phyloP scores from a whole-genome alignment of 176 grass and related monocot genomes.

The Rhynchospora tenuis region DNA sequence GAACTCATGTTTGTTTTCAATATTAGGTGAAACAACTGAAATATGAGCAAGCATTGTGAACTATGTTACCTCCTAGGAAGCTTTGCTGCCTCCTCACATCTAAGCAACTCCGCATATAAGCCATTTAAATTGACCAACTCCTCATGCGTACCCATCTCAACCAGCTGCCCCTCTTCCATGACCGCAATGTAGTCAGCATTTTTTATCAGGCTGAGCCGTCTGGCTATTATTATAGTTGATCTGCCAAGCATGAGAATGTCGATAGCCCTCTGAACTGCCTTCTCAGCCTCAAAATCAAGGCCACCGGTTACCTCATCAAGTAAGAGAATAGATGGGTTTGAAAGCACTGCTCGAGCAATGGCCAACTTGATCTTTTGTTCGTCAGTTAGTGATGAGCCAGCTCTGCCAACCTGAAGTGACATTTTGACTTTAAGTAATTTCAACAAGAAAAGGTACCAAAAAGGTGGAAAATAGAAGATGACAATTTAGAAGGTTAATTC shows the following conservation, averaged over 20 bases:
- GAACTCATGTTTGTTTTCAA: not conserved
- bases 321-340: conserved; percentile 88
- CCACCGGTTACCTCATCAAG: conserved; percentile 98
- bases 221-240: conserved; percentile 99
- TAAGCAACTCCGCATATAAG: conserved; percentile 89
- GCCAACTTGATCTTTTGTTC: conserved; percentile 99
- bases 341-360: conserved; percentile 96
- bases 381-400: conserved; percentile 78
- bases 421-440: not conserved
- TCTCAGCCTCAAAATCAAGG: conserved; percentile 99
- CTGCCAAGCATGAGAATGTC: conserved; percentile 99
- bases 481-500: not conserved
- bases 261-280: conserved; percentile 84
- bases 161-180: conserved; percentile 97
- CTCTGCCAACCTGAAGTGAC: conserved; percentile 67
- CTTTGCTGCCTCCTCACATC: conserved; percentile 98
- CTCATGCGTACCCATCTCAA: conserved; percentile 99
- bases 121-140: conserved; percentile 90
- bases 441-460: not conserved
- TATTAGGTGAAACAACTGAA: not conserved
- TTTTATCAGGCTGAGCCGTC: conserved; percentile 87
- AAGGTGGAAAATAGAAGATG: not conserved
- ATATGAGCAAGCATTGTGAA: not conserved
- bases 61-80: conserved; percentile 76
- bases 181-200: conserved; percentile 99